Evolutionary conservation across 768 basidiomycete genomes (phyloP).

Genomic region (Boletus sp.): DNA sequence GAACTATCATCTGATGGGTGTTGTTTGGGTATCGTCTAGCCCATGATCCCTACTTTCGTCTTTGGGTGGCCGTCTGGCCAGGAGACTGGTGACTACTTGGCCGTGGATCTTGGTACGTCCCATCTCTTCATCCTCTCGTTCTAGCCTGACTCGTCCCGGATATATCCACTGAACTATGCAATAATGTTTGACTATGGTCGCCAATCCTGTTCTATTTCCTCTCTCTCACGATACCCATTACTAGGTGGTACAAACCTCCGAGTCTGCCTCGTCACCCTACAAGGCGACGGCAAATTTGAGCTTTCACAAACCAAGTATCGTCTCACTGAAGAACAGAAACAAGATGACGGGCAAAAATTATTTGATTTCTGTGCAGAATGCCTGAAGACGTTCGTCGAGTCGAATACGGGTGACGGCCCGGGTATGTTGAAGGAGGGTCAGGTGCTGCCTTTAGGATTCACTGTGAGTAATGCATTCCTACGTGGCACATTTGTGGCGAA

Average conservation of each 20-base stretch:
- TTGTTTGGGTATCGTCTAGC: constrained; percentile 40
- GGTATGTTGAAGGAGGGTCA: constrained; percentile 50
- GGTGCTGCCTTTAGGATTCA: constrained; percentile 85
- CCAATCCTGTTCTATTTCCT: neutral
- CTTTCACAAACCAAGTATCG: constrained; percentile 98
- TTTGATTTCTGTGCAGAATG: constrained; percentile 99
- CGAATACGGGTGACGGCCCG: constrained; percentile 55
- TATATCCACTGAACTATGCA: neutral
- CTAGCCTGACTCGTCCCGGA: neutral
- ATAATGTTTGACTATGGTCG: neutral
- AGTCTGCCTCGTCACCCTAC: constrained; percentile 91
- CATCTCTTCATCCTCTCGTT: neutral
- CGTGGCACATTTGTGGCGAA: neutral
- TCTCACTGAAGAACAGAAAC: constrained; percentile 96
- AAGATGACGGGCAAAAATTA: constrained; percentile 90
- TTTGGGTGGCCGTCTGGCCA: constrained; percentile 92
- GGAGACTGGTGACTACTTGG: constrained; percentile 87
- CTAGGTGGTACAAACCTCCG: constrained; percentile 95
- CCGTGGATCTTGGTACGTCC: constrained; percentile 77
- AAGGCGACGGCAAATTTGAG: constrained; percentile 94
- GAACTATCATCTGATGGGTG: constrained; percentile 8
- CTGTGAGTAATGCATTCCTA: constrained; percentile 52
- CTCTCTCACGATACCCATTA: neutral
- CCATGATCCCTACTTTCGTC: constrained; percentile 96
- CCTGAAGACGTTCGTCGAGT: constrained; percentile 81